Percentiles rank a stretch among this genome's conserved stretches.
These are phyloP conservation scores for Suhomyces bribrorum DNA, from an alignment of 1,139 yeast genomes.

Conservation along the genomic window DNA sequence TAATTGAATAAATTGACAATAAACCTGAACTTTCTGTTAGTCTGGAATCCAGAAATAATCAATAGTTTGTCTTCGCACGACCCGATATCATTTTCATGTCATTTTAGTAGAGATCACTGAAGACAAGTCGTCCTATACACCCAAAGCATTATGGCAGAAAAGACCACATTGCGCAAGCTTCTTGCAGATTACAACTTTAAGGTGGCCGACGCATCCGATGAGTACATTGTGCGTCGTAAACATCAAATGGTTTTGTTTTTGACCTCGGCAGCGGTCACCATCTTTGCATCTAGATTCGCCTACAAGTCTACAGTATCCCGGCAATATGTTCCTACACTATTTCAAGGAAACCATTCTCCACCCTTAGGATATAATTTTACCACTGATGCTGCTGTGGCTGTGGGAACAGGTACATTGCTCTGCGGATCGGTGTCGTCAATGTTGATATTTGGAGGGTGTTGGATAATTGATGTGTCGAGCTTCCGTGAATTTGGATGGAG, in stretches of 20 bases:
- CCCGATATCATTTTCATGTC: too few species aligned
- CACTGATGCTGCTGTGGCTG: constrained; percentile 85
- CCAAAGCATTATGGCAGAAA: constrained; percentile 5
- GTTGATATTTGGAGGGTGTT: constrained; percentile 72
- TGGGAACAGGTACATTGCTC: constrained; percentile 74
- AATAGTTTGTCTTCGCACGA: too few species aligned
- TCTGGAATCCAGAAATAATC: too few species aligned
- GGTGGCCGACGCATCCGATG: constrained; percentile 40
- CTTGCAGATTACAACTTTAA: constrained; percentile 29
- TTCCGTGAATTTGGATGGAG: constrained; percentile 71
- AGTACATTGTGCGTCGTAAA: constrained; percentile 58
- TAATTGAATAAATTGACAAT: constrained; percentile 1
- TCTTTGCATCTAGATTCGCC: constrained; percentile 72
- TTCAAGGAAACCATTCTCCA: constrained; percentile 84
- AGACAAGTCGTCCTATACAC: too few species aligned
- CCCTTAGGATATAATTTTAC: constrained; percentile 74
- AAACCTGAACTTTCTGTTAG: too few species aligned
- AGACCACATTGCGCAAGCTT: constrained; percentile 9
- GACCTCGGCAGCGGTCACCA: constrained; percentile 70
- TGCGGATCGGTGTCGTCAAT: constrained; percentile 75
- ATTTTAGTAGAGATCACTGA: too few species aligned
- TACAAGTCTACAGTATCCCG: constrained; percentile 72
- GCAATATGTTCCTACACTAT: constrained; percentile 74
- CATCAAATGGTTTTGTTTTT: constrained; percentile 72
- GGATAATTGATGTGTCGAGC: constrained; percentile 73